A percentile compares a stretch with the other conserved stretches of the same genome.
These are phyloP conservation scores for Ogataea henricii DNA, from an alignment of 805 yeast species.

Conservation along the genomic window DNA sequence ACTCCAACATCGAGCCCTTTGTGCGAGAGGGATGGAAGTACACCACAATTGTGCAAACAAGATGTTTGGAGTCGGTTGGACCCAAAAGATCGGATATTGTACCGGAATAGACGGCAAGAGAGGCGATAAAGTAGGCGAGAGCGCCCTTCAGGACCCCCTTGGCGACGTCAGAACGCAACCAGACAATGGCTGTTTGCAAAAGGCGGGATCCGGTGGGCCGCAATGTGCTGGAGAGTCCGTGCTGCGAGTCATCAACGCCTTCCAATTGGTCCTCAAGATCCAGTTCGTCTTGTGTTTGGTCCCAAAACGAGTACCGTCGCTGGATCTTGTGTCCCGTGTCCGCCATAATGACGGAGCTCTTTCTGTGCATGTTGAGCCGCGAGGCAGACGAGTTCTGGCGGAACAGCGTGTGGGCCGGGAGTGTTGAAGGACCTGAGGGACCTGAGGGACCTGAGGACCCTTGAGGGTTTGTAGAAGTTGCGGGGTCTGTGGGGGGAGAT, in stretches of 20 bases:
- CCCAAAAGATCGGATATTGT: slow-evolving; percentile 57
- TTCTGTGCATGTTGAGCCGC: slow-evolving; percentile 25
- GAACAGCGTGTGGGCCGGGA: slow-evolving; percentile 6
- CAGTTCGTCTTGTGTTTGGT: slow-evolving; percentile 26
- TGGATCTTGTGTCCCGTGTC: slow-evolving; percentile 43
- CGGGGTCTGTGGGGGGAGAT: not conserved
- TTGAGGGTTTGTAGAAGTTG: not conserved
- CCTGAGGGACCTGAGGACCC: no score
- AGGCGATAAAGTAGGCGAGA: slow-evolving; percentile 71
- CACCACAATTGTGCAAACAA: slow-evolving; percentile 79
- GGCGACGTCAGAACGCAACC: slow-evolving; percentile 8
- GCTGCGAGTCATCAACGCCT: slow-evolving; percentile 3
- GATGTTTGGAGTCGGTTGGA: slow-evolving; percentile 70
- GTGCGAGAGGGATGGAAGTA: slow-evolving; percentile 84
- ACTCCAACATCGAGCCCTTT: slow-evolving; percentile 78
- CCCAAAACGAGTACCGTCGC: slow-evolving; percentile 33
- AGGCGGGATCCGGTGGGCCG: slow-evolving; percentile 14
- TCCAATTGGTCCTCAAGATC: slow-evolving; percentile 14
- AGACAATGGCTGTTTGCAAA: not conserved
- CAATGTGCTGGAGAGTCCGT: not conserved
- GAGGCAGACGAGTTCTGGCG: slow-evolving; percentile 18
- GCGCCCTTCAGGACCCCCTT: slow-evolving; percentile 60
- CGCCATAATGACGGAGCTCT: slow-evolving; percentile 45
- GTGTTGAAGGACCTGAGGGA: not conserved
- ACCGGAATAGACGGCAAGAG: slow-evolving; percentile 66